A percentile compares a stretch with the other conserved stretches of the same genome.
Evolutionary conservation across 2,329 filamentous ascomycete species (phyloP).

Genomic region (Verticillium dahliae): DNA sequence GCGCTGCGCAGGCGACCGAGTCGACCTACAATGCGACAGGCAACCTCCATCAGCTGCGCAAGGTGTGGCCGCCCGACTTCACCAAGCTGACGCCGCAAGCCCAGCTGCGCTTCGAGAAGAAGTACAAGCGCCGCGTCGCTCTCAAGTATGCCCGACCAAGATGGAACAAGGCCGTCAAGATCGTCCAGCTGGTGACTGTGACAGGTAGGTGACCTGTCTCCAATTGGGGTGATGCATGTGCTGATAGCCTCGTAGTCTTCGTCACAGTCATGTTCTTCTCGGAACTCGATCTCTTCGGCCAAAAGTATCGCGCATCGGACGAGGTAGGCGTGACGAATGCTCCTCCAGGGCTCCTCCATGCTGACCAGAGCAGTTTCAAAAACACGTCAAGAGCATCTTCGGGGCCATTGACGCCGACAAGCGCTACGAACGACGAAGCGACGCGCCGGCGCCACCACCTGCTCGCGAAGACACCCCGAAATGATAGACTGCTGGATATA

Average conservation of each 20-base stretch:
- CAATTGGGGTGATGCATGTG: not conserved
- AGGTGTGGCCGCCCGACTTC: conserved; percentile 75
- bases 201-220: conserved; percentile 37
- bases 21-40: conserved; percentile 30
- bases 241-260: not conserved
- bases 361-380: conserved; percentile 22
- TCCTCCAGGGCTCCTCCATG: not conserved
- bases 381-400: conserved; percentile 29
- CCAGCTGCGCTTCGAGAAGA: conserved; percentile 72
- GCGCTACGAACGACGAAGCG: conserved; percentile 31
- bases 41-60: conserved; percentile 60
- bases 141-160: conserved; percentile 54
- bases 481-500: not conserved
- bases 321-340: conserved; percentile 21
- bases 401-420: conserved; percentile 33
- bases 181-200: conserved; percentile 56
- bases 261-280: conserved; percentile 25
- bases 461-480: conserved; percentile 12
- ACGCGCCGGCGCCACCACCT: conserved; percentile 25
- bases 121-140: conserved; percentile 64
- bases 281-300: conserved; percentile 37
- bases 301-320: conserved; percentile 33
- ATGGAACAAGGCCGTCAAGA: conserved; percentile 59
- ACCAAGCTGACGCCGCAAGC: conserved; percentile 61
- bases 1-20: conserved; percentile 16